Conservation (phyloP, 768 basidiomycete genomes). For the Calocera cornea region DNA sequence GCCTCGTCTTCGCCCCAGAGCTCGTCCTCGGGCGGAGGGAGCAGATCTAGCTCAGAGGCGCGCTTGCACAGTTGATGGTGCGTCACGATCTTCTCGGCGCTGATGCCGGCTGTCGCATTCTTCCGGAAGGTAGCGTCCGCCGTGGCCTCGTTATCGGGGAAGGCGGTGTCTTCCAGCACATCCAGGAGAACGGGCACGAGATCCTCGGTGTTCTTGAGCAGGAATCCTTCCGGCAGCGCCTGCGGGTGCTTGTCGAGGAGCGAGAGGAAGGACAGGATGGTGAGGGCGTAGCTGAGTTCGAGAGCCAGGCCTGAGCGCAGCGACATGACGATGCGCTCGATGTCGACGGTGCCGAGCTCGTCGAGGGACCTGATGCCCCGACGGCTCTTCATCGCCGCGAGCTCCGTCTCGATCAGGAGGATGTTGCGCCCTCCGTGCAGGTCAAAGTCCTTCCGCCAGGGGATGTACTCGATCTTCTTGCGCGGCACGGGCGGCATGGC, state of each 20-base stretch:
- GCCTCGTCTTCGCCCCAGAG: constrained; percentile 28
- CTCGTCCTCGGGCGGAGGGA: constrained; percentile 49
- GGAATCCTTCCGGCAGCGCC: constrained; percentile 44
- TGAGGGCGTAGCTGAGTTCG: constrained; percentile 82
- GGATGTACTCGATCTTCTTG: constrained; percentile 80
- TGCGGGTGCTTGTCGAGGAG: constrained; percentile 57
- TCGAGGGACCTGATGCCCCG: constrained; percentile 56
- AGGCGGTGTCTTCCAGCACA: constrained; percentile 69
- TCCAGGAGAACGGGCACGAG: constrained; percentile 79
- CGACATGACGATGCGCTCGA: constrained; percentile 88
- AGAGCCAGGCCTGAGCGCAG: constrained; percentile 69
- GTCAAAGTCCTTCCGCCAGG: constrained; percentile 59
- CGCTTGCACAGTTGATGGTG: constrained; percentile 49
- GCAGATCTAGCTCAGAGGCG: constrained; percentile 42
- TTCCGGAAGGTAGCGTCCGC: constrained; percentile 8
- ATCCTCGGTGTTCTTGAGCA: constrained; percentile 60
- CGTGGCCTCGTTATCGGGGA: constrained; percentile 35
- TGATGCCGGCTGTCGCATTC: background rate
- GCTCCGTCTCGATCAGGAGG: constrained; percentile 48
- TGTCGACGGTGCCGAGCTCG: constrained; percentile 80
- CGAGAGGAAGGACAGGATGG: constrained; percentile 69
- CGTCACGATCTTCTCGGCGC: constrained; percentile 34
- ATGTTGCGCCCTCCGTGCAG: constrained; percentile 74
- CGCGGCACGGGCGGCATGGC: constrained; percentile 31
- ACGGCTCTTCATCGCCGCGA: constrained; percentile 32